Evolutionary conservation across 768 basidiomycete species (phyloP).

Genomic region (Tylopilus sp.): DNA sequence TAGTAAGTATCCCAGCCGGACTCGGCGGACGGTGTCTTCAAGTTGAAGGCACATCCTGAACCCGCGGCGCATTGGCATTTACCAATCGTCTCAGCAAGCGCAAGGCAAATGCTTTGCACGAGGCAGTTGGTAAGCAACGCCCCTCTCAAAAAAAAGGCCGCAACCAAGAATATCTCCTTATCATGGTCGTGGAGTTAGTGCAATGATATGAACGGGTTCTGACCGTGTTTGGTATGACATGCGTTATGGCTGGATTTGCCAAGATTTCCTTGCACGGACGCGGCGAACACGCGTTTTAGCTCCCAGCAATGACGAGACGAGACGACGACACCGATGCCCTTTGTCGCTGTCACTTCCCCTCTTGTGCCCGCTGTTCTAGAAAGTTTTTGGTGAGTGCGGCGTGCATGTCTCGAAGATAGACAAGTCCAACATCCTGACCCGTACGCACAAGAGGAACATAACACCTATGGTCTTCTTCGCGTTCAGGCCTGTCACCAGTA

Average conservation of each 20-base stretch:
- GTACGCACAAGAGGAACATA: neutral
- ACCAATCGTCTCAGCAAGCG: neutral
- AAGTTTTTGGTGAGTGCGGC: neutral
- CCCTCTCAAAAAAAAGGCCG: neutral
- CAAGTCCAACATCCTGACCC: neutral
- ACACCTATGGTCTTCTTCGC: neutral
- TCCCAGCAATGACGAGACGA: constrained; percentile 1
- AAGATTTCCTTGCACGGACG: constrained; percentile 10
- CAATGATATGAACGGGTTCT: constrained; percentile 2
- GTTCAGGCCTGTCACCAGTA: neutral
- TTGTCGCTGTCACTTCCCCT: neutral
- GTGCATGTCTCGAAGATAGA: neutral
- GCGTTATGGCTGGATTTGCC: constrained; percentile 7
- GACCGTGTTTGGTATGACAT: constrained; percentile 17
- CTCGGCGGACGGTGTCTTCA: neutral
- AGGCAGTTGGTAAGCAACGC: constrained; percentile 2
- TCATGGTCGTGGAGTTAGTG: constrained; percentile 12
- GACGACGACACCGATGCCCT: neutral
- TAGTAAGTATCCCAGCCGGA: neutral
- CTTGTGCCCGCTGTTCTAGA: neutral
- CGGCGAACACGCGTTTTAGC: neutral
- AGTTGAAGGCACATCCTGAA: neutral
- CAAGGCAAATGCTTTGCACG: neutral
- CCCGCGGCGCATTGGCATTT: neutral
- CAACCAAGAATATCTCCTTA: constrained; percentile 23